Conservation (phyloP, 306 rosid species). For the Carpinus viminea region DNA sequence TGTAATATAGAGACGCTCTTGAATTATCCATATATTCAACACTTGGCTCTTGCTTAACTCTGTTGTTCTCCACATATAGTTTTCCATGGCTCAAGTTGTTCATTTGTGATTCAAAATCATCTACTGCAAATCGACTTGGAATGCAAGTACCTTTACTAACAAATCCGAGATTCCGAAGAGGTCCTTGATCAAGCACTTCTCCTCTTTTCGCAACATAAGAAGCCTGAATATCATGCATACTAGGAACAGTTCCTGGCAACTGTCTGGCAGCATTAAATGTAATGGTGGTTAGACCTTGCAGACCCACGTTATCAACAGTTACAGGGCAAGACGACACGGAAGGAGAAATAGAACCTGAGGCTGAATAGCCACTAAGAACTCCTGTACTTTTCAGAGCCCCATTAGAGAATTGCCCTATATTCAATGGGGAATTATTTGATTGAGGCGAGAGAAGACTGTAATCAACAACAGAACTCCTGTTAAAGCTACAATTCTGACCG, state of each 20-base stretch:
- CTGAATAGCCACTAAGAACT: constrained; percentile 36
- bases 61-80: constrained; percentile 37
- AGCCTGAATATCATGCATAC: constrained; percentile 28
- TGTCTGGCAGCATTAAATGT: constrained; percentile 40
- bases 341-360: constrained; percentile 39
- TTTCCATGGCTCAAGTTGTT: constrained; percentile 46
- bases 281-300: constrained; percentile 34
- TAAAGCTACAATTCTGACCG: constrained; percentile 44
- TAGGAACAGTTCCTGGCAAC: constrained; percentile 26
- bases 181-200: constrained; percentile 41
- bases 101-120: constrained; percentile 46
- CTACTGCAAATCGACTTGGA: constrained; percentile 55
- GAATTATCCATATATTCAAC: constrained; percentile 35
- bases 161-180: constrained; percentile 48
- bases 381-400: constrained; percentile 36
- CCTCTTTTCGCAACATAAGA: constrained; percentile 35
- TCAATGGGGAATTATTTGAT: constrained; percentile 38
- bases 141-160: constrained; percentile 45
- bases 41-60: constrained; percentile 54
- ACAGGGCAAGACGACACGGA: constrained; percentile 29
- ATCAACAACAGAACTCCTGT: constrained; percentile 44
- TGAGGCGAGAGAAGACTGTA: constrained; percentile 50
- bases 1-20: constrained; percentile 33
- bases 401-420: constrained; percentile 35
- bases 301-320: constrained; percentile 27